These are phyloP conservation scores for Podospora bellae-mahoneyi DNA, from an alignment of 495 filamentous ascomycete species.

Conservation along the genomic window DNA sequence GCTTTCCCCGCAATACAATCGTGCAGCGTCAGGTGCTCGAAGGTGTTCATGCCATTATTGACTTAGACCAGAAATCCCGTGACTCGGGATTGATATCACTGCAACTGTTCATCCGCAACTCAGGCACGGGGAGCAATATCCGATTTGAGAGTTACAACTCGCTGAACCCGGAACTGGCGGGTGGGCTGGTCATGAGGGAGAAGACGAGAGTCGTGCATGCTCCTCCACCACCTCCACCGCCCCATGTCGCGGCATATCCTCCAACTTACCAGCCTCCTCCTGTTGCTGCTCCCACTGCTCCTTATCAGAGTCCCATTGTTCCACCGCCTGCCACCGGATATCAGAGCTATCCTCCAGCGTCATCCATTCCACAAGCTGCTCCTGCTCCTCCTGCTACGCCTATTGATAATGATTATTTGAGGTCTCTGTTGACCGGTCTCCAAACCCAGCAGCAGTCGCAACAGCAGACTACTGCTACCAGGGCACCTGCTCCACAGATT, in stretches of 20 bases:
- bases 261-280: neutral
- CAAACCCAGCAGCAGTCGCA: neutral
- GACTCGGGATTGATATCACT: slow-evolving; percentile 66
- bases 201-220: slow-evolving; percentile 50
- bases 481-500: neutral
- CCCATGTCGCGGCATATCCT: neutral
- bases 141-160: slow-evolving; percentile 81
- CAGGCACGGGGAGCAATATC: slow-evolving; percentile 62
- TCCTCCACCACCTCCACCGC: slow-evolving; percentile 22
- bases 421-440: neutral
- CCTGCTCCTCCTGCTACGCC: neutral
- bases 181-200: slow-evolving; percentile 72
- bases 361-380: neutral
- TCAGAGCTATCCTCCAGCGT: neutral
- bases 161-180: slow-evolving; percentile 70
- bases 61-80: slow-evolving; percentile 69
- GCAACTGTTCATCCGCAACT: slow-evolving; percentile 79
- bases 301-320: neutral
- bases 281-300: neutral
- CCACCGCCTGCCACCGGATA: neutral
- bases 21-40: slow-evolving; percentile 82
- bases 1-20: slow-evolving; percentile 70
- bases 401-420: neutral
- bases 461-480: neutral
- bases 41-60: slow-evolving; percentile 80